These are phyloP conservation scores for Entomophthora muscae DNA, from an alignment of 371 early-diverging fungal genomes.

Conservation along the genomic window DNA sequence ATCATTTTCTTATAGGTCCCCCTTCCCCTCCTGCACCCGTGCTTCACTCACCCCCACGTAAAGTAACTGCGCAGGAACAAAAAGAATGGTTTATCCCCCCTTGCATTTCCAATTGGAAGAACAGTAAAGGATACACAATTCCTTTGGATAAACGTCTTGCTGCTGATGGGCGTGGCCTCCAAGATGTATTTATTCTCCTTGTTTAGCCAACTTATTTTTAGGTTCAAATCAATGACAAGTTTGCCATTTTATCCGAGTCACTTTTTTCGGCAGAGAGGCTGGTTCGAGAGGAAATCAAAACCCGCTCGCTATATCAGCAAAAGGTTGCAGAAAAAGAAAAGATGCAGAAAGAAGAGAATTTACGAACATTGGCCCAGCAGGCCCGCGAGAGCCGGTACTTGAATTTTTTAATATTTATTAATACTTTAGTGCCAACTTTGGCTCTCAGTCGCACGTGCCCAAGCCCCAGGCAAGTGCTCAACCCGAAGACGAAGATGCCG, in stretches of 20 bases:
- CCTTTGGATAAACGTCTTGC: constrained; percentile 95
- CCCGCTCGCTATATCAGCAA: constrained; percentile 73
- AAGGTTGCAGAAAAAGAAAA: constrained; percentile 88
- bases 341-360: constrained; percentile 76
- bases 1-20: constrained; percentile 20
- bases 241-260: constrained; percentile 89
- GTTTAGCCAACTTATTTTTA: background rate
- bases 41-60: constrained; percentile 92
- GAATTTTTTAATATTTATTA: constrained; percentile 6
- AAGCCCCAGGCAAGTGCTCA: constrained; percentile 8
- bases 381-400: constrained; percentile 71
- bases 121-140: constrained; percentile 95
- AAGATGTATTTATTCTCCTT: constrained; percentile 33
- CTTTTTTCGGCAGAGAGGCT: constrained; percentile 84
- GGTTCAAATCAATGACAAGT: constrained; percentile 78
- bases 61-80: constrained; percentile 85
- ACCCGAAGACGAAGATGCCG: constrained; percentile 23
- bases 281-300: constrained; percentile 82
- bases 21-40: constrained; percentile 92
- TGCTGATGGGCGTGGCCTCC: constrained; percentile 87
- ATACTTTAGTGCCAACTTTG: background rate
- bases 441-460: background rate
- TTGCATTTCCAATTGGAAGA: constrained; percentile 97
- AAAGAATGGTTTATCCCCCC: constrained; percentile 93
- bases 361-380: constrained; percentile 73